These are phyloP conservation scores for Epichloe baconii DNA, from an alignment of 2,329 filamentous ascomycete genomes.

Conservation along the genomic window DNA sequence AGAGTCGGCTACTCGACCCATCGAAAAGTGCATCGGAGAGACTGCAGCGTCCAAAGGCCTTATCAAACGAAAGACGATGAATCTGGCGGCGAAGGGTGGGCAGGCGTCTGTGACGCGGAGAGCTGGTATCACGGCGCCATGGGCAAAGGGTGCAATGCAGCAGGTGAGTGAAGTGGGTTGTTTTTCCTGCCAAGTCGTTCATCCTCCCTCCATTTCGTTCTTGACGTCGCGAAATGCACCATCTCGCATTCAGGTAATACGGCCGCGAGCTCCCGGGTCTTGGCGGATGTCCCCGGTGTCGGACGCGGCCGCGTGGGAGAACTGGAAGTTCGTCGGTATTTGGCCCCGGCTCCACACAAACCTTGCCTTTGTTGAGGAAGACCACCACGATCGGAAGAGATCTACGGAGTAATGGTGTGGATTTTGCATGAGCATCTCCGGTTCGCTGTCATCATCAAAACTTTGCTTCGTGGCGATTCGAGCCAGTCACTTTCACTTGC, in stretches of 20 bases:
- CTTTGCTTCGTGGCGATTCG: too few species aligned
- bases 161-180: neutral
- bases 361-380: neutral
- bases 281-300: too few species aligned
- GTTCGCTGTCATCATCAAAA: neutral
- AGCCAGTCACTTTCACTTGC: too few species aligned
- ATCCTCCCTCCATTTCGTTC: too few species aligned
- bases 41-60: neutral
- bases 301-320: too few species aligned
- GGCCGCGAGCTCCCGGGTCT: too few species aligned
- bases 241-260: too few species aligned
- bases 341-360: neutral
- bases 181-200: neutral
- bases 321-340: too few species aligned
- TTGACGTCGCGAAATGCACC: too few species aligned
- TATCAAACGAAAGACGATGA: neutral
- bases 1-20: too few species aligned
- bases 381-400: neutral
- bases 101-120: neutral
- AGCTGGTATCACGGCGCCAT: neutral
- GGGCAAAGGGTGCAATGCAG: neutral
- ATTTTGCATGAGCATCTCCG: neutral
- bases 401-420: neutral
- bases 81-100: neutral
- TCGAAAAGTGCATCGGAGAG: too few species aligned